Conservation (phyloP, 2,329 filamentous ascomycete genomes). For the Didymella exigua region DNA sequence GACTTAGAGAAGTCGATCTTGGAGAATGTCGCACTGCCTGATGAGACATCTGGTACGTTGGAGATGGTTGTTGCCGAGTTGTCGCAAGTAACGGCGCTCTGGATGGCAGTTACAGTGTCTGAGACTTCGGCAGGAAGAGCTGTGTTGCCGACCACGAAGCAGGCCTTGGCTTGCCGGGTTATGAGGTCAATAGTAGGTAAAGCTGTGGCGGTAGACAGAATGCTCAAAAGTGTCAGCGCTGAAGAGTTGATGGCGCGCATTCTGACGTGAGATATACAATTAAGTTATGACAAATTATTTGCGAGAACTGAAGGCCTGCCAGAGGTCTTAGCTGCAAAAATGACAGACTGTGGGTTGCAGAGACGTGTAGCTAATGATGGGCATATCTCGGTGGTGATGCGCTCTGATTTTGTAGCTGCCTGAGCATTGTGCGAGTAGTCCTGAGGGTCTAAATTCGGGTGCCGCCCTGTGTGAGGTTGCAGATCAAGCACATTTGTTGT, state of each 20-base stretch:
- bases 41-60: conserved; percentile 63
- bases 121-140: conserved; percentile 59
- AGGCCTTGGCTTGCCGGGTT: conserved; percentile 46
- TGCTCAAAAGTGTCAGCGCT: conserved; percentile 20
- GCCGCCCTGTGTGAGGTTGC: conserved; percentile 8
- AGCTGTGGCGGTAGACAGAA: conserved; percentile 19
- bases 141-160: conserved; percentile 61
- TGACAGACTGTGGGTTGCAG: not conserved
- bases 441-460: conserved; percentile 10
- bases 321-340: not conserved
- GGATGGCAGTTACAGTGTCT: conserved; percentile 52
- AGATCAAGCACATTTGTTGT: conserved; percentile 22
- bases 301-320: conserved; percentile 7
- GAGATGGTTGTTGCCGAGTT: conserved; percentile 55
- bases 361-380: not conserved
- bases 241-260: conserved; percentile 28
- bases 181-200: conserved; percentile 17
- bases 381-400: not conserved
- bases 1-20: conserved; percentile 62
- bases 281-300: conserved; percentile 2
- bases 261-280: not conserved
- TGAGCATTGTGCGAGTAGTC: conserved; percentile 7
- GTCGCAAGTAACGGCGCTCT: conserved; percentile 58
- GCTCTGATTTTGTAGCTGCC: conserved; percentile 10
- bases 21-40: conserved; percentile 59